Conservation (phyloP, 768 basidiomycete genomes). For the Suillus brevipes region DNA sequence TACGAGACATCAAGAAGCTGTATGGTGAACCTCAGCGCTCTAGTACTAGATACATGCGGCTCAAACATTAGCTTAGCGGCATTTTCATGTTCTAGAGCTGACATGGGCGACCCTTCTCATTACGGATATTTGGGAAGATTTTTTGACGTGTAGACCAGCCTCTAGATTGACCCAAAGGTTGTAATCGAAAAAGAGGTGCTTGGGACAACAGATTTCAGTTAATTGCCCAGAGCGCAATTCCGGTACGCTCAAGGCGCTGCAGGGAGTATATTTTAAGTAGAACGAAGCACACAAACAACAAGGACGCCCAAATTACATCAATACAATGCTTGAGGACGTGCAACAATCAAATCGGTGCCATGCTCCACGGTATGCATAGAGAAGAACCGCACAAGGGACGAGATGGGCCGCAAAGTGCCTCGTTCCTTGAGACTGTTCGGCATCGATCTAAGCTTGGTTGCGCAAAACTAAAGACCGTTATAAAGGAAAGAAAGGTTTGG, state of each 20-base stretch:
- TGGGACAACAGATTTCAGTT: constrained; percentile 63
- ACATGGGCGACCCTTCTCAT: constrained; percentile 58
- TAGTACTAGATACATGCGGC: not conserved
- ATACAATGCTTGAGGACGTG: constrained; percentile 1
- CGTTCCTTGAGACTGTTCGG: not conserved
- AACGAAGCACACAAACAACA: constrained; percentile 2
- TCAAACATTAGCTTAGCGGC: not conserved
- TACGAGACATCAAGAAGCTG: not conserved
- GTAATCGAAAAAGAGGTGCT: constrained; percentile 39
- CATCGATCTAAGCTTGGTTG: constrained; percentile 58
- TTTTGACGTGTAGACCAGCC: constrained; percentile 36
- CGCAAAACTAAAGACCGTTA: constrained; percentile 64
- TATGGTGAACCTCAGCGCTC: constrained; percentile 20
- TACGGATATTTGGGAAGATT: constrained; percentile 45
- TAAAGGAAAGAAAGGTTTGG: constrained; percentile 20
- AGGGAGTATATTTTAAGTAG: constrained; percentile 8
- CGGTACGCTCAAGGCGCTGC: constrained; percentile 39
- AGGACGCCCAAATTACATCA: constrained; percentile 1
- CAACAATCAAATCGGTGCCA: not conserved
- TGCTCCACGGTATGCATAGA: not conserved
- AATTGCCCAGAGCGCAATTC: constrained; percentile 58
- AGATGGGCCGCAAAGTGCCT: not conserved
- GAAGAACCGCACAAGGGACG: not conserved
- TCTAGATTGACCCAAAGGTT: constrained; percentile 43
- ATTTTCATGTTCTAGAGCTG: constrained; percentile 29